phyloP scores from a whole-genome alignment of 2,329 filamentous ascomycete genomes.

The Periconia sp. region DNA sequence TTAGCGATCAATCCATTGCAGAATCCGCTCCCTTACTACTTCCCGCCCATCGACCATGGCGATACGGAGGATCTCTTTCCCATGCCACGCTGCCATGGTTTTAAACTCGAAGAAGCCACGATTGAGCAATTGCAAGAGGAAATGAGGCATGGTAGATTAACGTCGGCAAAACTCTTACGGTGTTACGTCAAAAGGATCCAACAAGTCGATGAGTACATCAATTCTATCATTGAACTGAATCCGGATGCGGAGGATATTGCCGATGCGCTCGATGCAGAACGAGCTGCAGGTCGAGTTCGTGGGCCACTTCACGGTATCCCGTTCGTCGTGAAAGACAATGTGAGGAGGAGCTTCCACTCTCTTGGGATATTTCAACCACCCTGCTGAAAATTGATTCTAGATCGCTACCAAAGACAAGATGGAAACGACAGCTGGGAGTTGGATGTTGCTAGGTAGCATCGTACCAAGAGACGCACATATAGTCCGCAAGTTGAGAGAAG shows the following conservation, averaged over 20 bases:
- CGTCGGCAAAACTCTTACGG: conserved; percentile 20
- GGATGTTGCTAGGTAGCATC: conserved; percentile 65
- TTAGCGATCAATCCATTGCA: conserved; percentile 22
- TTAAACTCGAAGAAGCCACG: conserved; percentile 68
- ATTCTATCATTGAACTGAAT: conserved; percentile 66
- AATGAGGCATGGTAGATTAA: conserved; percentile 50
- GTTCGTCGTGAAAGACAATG: conserved; percentile 69
- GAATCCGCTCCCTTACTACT: conserved; percentile 39
- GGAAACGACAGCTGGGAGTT: conserved; percentile 73
- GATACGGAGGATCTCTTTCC: conserved; percentile 54
- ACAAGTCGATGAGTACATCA: conserved; percentile 67
- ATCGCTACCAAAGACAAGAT: conserved; percentile 63
- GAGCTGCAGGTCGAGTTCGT: conserved; percentile 57
- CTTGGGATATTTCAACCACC: not conserved
- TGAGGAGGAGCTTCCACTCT: not conserved
- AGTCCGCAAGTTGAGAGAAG: conserved; percentile 61
- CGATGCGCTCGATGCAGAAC: conserved; percentile 60
- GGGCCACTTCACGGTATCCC: conserved; percentile 74
- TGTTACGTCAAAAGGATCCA: conserved; percentile 58
- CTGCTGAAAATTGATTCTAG: not conserved
- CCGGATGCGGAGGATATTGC: conserved; percentile 68
- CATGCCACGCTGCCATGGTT: conserved; percentile 63
- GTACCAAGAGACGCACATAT: conserved; percentile 70
- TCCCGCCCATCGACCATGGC: conserved; percentile 30
- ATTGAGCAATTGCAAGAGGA: conserved; percentile 67